Evolutionary conservation across 164 flowering plant genomes (phyloP), one percentile per base, ranked within the genome.

Genomic region (Chimonanthus praecox): DNA sequence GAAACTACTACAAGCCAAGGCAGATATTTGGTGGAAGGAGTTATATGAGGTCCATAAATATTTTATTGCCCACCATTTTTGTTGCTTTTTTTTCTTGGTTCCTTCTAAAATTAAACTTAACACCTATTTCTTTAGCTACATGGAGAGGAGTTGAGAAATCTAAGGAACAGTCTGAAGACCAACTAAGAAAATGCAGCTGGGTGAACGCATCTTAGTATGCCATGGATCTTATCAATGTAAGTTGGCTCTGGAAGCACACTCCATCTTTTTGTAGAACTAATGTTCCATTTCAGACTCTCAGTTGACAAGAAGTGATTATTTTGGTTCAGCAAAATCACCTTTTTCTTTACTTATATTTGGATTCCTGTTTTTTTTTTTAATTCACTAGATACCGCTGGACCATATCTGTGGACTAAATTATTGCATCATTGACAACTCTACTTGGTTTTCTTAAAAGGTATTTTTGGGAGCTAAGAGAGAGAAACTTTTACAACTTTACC

Each of bases 21-120:
- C 83, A 50, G 88, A 85, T 11, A 47, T 11, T 3, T 69, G 76
- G n/a, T 87, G 88, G 93, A 78, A 78, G 71, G 76, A 64, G 70
- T 75, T 92, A 71, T 77, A 81, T 47, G 76, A 84, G 96, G 97
- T 92, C 13, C 64, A 4, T 18, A 18, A 45, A 47, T 46, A 8
- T 7, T 11, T 2, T 11, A 10, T 47, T 70, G 13, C 18, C n/a
- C 4, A 47, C 47, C 21, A 4, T 44, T 20, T 51, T 49, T 60
- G n/a, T 44, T 18, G 6, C 10, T 9, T 65, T 45, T 65, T 6
- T 7, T 43, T 65, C 45, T 11, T 45, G 13, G 15, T 45, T 71
- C 2, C 60, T 68, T 20, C 70, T 13, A 18, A 20, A n/a, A 21
- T 67, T 54, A 20, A 64, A 3, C 18, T 45, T 45, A 20, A 20